Evolutionary conservation across 2,329 filamentous ascomycete genomes (phyloP).

Genomic region (Alternaria gansuensis): DNA sequence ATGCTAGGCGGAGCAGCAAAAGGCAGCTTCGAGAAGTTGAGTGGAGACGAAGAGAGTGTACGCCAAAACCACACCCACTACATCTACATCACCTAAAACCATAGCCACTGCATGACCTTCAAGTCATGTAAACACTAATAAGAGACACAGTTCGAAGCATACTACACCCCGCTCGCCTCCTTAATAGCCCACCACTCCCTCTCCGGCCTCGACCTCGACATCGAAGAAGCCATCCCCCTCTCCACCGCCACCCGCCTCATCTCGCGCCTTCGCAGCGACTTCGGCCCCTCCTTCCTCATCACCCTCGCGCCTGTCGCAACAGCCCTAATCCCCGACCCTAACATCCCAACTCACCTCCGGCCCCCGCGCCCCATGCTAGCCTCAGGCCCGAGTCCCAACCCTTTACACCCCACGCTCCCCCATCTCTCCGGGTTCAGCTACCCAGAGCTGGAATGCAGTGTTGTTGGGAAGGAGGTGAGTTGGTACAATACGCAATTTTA

Average conservation of each 20-base stretch:
- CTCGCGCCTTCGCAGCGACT: constrained; percentile 65
- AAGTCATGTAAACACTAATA: background rate
- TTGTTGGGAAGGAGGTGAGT: constrained; percentile 62
- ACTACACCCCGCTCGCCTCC: constrained; percentile 73
- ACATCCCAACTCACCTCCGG: constrained; percentile 42
- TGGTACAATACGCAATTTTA: constrained; percentile 97
- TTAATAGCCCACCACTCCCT: constrained; percentile 66
- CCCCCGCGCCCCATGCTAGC: constrained; percentile 44
- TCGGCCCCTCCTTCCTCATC: constrained; percentile 75
- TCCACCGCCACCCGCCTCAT: constrained; percentile 65
- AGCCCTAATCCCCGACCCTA: constrained; percentile 66
- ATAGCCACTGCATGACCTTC: background rate
- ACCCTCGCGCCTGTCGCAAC: constrained; percentile 84
- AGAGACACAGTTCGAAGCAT: constrained; percentile 70
- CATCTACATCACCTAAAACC: background rate
- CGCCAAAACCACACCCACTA: constrained; percentile 4
- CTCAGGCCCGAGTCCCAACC: constrained; percentile 44
- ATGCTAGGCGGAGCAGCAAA: constrained; percentile 88
- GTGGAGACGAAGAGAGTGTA: constrained; percentile 48
- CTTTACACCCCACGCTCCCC: constrained; percentile 50
- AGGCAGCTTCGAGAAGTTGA: constrained; percentile 70
- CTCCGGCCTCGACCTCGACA: constrained; percentile 53
- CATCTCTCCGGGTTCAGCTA: constrained; percentile 88
- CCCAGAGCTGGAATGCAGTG: constrained; percentile 69
- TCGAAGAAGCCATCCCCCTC: constrained; percentile 77